These are phyloP conservation scores for Endothia cerciana DNA, from an alignment of 2,329 filamentous ascomycete genomes.

Conservation along the genomic window DNA sequence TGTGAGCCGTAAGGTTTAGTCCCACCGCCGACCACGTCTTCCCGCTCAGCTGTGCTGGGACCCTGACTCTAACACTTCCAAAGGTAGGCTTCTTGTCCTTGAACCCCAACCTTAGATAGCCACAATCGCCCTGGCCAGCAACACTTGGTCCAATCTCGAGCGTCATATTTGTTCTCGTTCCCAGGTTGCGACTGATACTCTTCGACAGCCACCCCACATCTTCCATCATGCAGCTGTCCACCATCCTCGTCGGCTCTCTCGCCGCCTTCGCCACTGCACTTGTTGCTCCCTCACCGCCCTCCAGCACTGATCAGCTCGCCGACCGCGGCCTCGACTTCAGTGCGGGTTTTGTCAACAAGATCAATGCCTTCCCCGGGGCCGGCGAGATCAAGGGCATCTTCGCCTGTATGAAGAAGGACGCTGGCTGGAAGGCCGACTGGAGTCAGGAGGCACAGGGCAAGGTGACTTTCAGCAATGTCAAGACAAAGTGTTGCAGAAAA, in stretches of 20 bases:
- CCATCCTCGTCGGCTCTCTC: not conserved
- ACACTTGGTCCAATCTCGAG: too few relatives aligned
- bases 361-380: not conserved
- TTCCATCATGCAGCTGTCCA: not conserved
- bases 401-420: not conserved
- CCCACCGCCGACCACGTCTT: too few relatives aligned
- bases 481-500: not conserved
- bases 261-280: not conserved
- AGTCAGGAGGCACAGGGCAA: not conserved
- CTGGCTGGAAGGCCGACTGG: constrained; percentile 5
- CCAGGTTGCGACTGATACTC: too few relatives aligned
- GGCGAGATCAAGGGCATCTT: not conserved
- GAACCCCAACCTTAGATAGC: too few relatives aligned
- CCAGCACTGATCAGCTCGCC: not conserved
- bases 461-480: not conserved
- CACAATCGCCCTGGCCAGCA: too few relatives aligned
- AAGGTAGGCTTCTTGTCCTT: too few relatives aligned
- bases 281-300: not conserved
- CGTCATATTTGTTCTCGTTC: too few relatives aligned
- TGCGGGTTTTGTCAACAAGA: not conserved
- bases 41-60: too few relatives aligned
- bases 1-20: too few relatives aligned
- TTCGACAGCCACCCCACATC: not conserved
- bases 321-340: not conserved
- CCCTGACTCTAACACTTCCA: too few relatives aligned